A percentile compares a stretch with the other conserved stretches of the same genome.
phyloP scores from a whole-genome alignment of 805 yeast species.

The Starmerella kuoi region DNA sequence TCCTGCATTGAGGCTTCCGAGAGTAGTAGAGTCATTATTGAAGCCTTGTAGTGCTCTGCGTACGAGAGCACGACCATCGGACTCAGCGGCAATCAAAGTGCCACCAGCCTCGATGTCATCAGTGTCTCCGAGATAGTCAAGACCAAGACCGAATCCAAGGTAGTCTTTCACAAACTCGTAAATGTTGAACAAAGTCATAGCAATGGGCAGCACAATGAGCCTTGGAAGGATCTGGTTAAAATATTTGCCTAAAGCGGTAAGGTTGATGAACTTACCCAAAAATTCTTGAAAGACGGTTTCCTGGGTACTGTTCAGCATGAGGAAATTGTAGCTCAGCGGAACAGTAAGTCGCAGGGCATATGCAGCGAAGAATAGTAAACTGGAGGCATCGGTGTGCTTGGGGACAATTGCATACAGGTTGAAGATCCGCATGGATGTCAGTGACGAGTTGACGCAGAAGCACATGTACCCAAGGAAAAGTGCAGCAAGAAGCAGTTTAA shows the following conservation, averaged over 20 bases:
- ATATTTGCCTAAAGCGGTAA: slow-evolving; percentile 60
- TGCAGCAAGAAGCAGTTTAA: slow-evolving; percentile 33
- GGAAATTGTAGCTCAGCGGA: slow-evolving; percentile 68
- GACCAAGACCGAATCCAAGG: slow-evolving; percentile 31
- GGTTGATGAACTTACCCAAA: slow-evolving; percentile 60
- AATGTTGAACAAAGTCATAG: slow-evolving; percentile 50
- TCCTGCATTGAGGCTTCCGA: background rate
- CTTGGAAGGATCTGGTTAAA: slow-evolving; percentile 69
- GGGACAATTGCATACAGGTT: slow-evolving; percentile 66
- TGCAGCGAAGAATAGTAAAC: slow-evolving; percentile 64
- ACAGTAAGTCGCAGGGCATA: slow-evolving; percentile 72
- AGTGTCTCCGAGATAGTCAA: slow-evolving; percentile 30
- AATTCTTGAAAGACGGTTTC: slow-evolving; percentile 53
- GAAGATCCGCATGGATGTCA: slow-evolving; percentile 57
- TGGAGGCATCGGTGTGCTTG: slow-evolving; percentile 58
- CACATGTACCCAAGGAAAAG: slow-evolving; percentile 53
- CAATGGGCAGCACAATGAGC: slow-evolving; percentile 55
- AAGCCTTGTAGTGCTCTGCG: slow-evolving; percentile 25
- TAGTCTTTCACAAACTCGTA: slow-evolving; percentile 46
- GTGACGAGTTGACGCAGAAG: slow-evolving; percentile 49
- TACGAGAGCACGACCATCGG: slow-evolving; percentile 30
- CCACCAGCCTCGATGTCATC: slow-evolving; percentile 16
- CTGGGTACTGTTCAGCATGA: slow-evolving; percentile 48
- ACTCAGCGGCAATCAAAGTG: slow-evolving; percentile 16
- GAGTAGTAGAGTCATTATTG: background rate